phyloP scores from a whole-genome alignment of 768 basidiomycete genomes.

The Amanita phalloides region DNA sequence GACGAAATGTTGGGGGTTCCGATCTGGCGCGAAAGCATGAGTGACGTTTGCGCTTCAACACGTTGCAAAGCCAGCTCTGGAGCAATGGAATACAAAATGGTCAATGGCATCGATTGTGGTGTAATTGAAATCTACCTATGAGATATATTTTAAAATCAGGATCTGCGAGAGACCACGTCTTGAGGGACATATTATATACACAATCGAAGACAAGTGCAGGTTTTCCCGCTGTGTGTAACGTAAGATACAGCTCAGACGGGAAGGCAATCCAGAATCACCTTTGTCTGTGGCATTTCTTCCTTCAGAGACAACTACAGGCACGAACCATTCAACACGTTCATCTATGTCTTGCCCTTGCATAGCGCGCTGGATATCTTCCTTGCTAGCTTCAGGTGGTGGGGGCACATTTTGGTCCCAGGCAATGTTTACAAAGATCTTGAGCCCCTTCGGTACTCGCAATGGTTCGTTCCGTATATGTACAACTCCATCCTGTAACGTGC shows the following conservation, averaged over 20 bases:
- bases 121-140: constrained; percentile 35
- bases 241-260: not conserved
- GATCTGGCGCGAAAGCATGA: constrained; percentile 59
- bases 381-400: constrained; percentile 49
- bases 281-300: constrained; percentile 56
- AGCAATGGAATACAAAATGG: not conserved
- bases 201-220: constrained; percentile 65
- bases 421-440: constrained; percentile 68
- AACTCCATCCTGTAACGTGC: constrained; percentile 26
- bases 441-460: constrained; percentile 30
- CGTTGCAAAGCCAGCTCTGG: constrained; percentile 61
- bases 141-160: constrained; percentile 59
- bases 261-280: constrained; percentile 26
- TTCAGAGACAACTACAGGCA: constrained; percentile 66
- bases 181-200: constrained; percentile 49
- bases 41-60: constrained; percentile 47
- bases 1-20: constrained; percentile 67
- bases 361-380: constrained; percentile 48
- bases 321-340: constrained; percentile 37
- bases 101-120: not conserved
- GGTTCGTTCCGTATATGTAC: not conserved
- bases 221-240: constrained; percentile 45
- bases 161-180: constrained; percentile 47
- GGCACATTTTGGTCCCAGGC: constrained; percentile 63
- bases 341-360: constrained; percentile 39